A percentile compares a stretch with the other conserved stretches of the same genome.
Conservation (phyloP, 495 filamentous ascomycete species). For the Aspergillus ellipticus region DNA sequence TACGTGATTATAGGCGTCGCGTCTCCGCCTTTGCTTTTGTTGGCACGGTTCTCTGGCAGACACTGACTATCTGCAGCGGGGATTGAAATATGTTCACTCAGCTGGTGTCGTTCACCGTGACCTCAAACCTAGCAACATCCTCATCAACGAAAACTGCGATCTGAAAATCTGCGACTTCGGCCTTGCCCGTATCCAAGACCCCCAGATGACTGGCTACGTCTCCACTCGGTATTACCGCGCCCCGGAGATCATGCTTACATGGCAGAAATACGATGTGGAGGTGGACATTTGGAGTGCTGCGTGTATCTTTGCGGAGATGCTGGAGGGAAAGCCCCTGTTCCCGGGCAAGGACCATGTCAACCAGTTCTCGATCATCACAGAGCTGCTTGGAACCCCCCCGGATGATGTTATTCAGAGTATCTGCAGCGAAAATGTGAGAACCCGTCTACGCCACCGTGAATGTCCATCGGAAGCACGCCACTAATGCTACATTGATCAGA, state of each 20-base stretch:
- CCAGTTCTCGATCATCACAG: constrained; percentile 99
- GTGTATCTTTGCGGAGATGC: constrained; percentile 99
- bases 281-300: constrained; percentile 99
- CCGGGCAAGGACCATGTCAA: constrained; percentile 99
- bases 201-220: constrained; percentile 99
- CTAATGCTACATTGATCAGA: constrained; percentile 50
- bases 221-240: constrained; percentile 98
- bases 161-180: constrained; percentile 99
- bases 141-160: constrained; percentile 99
- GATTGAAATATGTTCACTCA: constrained; percentile 98
- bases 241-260: constrained; percentile 99
- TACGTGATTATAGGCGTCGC: constrained; percentile 31
- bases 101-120: constrained; percentile 97
- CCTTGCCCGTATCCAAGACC: constrained; percentile 94
- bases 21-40: not conserved
- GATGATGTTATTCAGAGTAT: constrained; percentile 99
- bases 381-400: constrained; percentile 94
- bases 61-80: constrained; percentile 62
- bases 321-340: constrained; percentile 97
- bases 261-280: constrained; percentile 99
- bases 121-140: constrained; percentile 95
- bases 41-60: not conserved
- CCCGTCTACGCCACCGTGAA: not conserved
- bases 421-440: constrained; percentile 90
- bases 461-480: constrained; percentile 2